These are phyloP conservation scores for Aspergillus sp. DNA, from an alignment of 2,329 filamentous ascomycete species.

Conservation along the genomic window DNA sequence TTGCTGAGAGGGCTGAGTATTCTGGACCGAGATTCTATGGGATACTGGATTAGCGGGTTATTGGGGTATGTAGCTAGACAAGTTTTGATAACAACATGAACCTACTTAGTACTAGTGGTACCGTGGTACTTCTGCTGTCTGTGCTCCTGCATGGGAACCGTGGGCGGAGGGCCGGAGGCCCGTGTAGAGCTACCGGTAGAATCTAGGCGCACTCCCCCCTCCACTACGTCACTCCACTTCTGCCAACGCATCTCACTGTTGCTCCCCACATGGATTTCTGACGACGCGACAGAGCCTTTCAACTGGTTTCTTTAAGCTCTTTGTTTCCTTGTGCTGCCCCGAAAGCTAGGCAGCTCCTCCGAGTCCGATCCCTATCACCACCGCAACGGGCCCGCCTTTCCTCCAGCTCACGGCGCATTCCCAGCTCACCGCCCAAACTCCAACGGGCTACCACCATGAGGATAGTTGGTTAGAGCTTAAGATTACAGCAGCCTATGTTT, in stretches of 20 bases:
- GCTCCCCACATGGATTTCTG: constrained; percentile 20
- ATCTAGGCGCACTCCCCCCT: constrained; percentile 6
- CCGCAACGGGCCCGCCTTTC: neutral
- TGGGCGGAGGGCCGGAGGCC: neutral
- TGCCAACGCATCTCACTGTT: constrained; percentile 24
- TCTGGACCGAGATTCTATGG: neutral
- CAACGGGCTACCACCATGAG: constrained; percentile 24
- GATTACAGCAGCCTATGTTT: constrained; percentile 20
- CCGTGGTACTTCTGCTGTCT: neutral
- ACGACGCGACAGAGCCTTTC: constrained; percentile 10
- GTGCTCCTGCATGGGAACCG: neutral
- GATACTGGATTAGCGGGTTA: constrained; percentile 7
- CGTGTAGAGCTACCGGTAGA: neutral
- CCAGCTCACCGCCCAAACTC: constrained; percentile 17
- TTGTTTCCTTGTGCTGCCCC: neutral
- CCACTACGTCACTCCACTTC: constrained; percentile 23
- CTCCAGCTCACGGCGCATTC: constrained; percentile 7
- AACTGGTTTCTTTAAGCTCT: constrained; percentile 1
- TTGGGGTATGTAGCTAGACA: constrained; percentile 3
- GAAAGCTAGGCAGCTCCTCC: neutral
- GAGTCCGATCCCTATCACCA: neutral
- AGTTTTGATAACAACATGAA: constrained; percentile 2
- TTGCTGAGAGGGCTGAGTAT: neutral
- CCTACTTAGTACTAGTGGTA: neutral
- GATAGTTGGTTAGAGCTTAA: constrained; percentile 23